These are phyloP conservation scores for Lepidium aucheri DNA, from an alignment of 345 rosid genomes.

Conservation along the genomic window DNA sequence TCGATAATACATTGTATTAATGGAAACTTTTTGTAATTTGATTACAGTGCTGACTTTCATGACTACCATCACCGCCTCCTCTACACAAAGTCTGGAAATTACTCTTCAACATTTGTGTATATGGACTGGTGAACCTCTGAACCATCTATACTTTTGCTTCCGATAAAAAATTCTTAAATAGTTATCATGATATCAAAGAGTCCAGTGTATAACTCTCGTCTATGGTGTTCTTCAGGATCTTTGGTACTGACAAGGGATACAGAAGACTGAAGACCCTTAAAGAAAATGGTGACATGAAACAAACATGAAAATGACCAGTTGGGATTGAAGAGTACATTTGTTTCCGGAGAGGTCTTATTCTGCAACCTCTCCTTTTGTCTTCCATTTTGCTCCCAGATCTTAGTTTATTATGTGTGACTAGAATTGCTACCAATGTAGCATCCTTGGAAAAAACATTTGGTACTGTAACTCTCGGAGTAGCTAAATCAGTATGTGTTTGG, in stretches of 20 bases:
- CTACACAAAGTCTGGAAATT: constrained; percentile 96
- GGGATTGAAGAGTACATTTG: constrained; percentile 15
- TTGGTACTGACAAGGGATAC: constrained; percentile 91
- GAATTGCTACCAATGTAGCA: constrained; percentile 18
- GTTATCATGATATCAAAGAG: not conserved
- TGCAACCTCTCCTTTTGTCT: not conserved
- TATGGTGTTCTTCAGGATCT: constrained; percentile 49
- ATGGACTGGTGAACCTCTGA: constrained; percentile 82
- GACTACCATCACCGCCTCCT: constrained; percentile 98
- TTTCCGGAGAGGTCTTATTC: constrained; percentile 12
- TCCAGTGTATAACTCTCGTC: not conserved
- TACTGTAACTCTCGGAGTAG: constrained; percentile 2
- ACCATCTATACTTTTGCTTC: not conserved
- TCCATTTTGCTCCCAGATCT: not conserved
- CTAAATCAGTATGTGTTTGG: not conserved
- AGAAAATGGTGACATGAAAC: constrained; percentile 20
- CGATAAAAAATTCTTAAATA: not conserved
- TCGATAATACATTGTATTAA: not conserved
- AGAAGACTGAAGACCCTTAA: constrained; percentile 75
- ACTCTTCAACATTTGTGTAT: constrained; percentile 84
- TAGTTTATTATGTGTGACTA: constrained; percentile 8
- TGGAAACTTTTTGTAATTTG: not conserved
- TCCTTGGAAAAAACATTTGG: not conserved
- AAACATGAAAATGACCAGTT: constrained; percentile 6
- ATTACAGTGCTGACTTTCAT: constrained; percentile 87